These are phyloP conservation scores for Ustilago esculenta DNA, from an alignment of 1,284 basidiomycete genomes.

Conservation along the genomic window DNA sequence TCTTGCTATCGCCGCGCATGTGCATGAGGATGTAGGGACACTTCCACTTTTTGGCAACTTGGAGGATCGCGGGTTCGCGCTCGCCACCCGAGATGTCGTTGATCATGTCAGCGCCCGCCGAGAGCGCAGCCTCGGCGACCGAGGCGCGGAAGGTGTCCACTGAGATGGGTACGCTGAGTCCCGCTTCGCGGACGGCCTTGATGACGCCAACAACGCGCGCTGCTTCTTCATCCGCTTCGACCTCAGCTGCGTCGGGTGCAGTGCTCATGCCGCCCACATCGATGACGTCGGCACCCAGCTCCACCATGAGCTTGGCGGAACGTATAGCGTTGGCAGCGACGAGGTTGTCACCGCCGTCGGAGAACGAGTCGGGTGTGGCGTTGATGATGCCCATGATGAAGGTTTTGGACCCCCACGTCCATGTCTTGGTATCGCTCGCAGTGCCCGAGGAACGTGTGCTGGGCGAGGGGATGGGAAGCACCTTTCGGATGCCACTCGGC, in stretches of 20 bases:
- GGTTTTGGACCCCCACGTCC: constrained; percentile 69
- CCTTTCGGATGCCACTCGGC: constrained; percentile 43
- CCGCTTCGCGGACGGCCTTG: constrained; percentile 45
- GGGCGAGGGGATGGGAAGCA: constrained; percentile 46
- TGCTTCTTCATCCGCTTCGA: constrained; percentile 74
- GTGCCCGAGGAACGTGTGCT: constrained; percentile 6
- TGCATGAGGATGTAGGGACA: constrained; percentile 88
- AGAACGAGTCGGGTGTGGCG: constrained; percentile 95
- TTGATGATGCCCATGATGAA: constrained; percentile 94
- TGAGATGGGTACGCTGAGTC: constrained; percentile 75
- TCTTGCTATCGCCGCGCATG: constrained; percentile 78
- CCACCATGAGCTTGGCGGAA: constrained; percentile 46
- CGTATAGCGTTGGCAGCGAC: constrained; percentile 55
- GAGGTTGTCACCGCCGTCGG: constrained; percentile 79
- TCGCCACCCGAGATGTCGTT: constrained; percentile 90
- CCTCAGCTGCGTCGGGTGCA: constrained; percentile 56
- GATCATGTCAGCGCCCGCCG: constrained; percentile 88
- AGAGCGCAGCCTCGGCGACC: constrained; percentile 81
- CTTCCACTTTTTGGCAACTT: constrained; percentile 71
- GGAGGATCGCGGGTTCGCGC: constrained; percentile 73
- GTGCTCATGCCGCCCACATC: constrained; percentile 92
- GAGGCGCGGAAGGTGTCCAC: constrained; percentile 90
- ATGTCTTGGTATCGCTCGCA: constrained; percentile 23
- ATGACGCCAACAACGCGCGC: constrained; percentile 74
- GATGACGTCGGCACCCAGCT: constrained; percentile 75